A percentile compares a stretch with the other conserved stretches of the same genome.
phyloP scores from a whole-genome alignment of 495 filamentous ascomycete species.

The Hypoxylon subgilvum region DNA sequence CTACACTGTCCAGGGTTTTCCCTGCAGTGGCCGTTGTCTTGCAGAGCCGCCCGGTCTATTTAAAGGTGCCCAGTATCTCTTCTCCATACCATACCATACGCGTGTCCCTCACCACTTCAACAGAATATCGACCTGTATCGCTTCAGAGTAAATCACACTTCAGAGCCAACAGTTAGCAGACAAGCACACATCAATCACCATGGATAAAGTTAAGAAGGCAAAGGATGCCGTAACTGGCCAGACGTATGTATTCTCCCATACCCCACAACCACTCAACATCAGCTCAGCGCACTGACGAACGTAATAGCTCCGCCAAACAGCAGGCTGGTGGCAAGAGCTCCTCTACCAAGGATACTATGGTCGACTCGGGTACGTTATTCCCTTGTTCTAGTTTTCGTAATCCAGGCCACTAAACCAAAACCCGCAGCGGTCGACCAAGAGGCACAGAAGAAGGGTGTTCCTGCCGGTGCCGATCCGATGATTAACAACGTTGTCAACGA shows the following conservation, averaged over 20 bases:
- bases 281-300: too few species aligned
- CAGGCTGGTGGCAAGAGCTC: constrained; percentile 36
- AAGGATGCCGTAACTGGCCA: constrained; percentile 38
- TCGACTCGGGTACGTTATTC: constrained; percentile 36
- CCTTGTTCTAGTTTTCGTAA: background rate
- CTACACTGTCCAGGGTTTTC: too few species aligned
- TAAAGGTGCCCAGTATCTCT: too few species aligned
- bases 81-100: too few species aligned
- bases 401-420: background rate
- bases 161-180: background rate
- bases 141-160: too few species aligned
- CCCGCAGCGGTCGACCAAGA: constrained; percentile 38
- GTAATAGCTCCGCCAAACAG: constrained; percentile 41
- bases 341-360: constrained; percentile 40
- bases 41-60: too few species aligned
- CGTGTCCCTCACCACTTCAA: too few species aligned
- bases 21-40: too few species aligned
- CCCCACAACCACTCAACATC: background rate
- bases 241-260: constrained; percentile 9
- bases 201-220: constrained; percentile 34
- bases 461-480: constrained; percentile 38
- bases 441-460: constrained; percentile 41
- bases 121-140: too few species aligned
- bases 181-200: background rate
- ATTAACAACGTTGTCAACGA: constrained; percentile 45